Evolutionary conservation across 768 basidiomycete genomes (phyloP).

Genomic region (Boletus coccyginus): DNA sequence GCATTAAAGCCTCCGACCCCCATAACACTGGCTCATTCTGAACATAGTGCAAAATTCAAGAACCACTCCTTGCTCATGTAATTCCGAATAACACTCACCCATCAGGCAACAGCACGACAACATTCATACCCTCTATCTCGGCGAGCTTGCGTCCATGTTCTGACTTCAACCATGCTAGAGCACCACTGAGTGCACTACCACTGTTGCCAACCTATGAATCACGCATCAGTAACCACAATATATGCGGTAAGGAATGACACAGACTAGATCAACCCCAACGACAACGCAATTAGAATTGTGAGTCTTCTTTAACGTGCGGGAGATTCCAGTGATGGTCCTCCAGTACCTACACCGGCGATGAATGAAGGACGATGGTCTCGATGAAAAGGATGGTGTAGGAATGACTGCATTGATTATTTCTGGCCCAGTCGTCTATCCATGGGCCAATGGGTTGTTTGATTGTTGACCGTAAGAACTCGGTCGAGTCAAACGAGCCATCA

Average conservation of each 20-base stretch:
- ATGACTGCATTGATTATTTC: conserved; percentile 84
- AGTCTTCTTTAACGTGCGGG: conserved; percentile 72
- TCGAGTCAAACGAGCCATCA: neutral
- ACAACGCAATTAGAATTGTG: conserved; percentile 73
- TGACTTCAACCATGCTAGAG: conserved; percentile 73
- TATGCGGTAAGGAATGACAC: conserved; percentile 22
- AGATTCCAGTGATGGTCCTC: conserved; percentile 93
- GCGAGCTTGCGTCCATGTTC: conserved; percentile 63
- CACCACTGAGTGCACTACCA: conserved; percentile 80
- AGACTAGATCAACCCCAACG: conserved; percentile 91
- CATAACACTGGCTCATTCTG: conserved; percentile 26
- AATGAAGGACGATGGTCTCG: conserved; percentile 65
- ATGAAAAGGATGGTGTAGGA: conserved; percentile 58
- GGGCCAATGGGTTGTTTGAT: conserved; percentile 86
- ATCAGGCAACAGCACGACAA: conserved; percentile 87
- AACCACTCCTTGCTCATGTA: conserved; percentile 97
- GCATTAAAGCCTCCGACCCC: conserved; percentile 1
- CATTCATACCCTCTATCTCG: conserved; percentile 72
- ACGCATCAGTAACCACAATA: conserved; percentile 4
- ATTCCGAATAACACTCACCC: conserved; percentile 81
- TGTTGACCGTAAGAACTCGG: conserved; percentile 22
- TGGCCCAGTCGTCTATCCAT: conserved; percentile 85
- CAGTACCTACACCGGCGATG: conserved; percentile 88
- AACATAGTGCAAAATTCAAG: conserved; percentile 59
- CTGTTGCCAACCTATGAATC: conserved; percentile 76